These are phyloP conservation scores for Xylaria palmicola DNA, from an alignment of 495 filamentous ascomycete species.

Conservation along the genomic window DNA sequence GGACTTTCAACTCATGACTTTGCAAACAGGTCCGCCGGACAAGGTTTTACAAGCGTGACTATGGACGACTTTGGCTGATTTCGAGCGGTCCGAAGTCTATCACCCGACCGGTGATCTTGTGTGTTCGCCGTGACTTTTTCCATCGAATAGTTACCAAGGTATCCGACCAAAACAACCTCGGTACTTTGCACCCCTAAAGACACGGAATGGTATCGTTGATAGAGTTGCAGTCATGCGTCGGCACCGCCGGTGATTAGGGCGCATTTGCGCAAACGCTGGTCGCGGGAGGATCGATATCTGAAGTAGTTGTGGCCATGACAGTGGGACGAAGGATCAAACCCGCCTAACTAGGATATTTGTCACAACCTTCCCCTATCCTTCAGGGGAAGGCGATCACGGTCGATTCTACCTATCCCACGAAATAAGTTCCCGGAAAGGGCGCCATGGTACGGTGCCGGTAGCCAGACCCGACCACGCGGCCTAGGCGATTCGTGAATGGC, in stretches of 20 bases:
- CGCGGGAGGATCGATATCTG: neutral
- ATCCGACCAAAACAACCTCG: neutral
- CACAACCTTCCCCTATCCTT: neutral
- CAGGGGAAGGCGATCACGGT: neutral
- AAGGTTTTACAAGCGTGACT: neutral
- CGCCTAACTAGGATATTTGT: neutral
- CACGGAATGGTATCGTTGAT: neutral
- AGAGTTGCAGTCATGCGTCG: neutral
- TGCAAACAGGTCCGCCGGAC: neutral
- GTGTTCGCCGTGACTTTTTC: neutral
- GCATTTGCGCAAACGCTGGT: neutral
- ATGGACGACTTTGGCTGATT: neutral
- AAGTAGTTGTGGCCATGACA: neutral
- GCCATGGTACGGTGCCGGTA: neutral
- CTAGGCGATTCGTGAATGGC: neutral
- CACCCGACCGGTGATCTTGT: neutral
- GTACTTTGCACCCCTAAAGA: neutral
- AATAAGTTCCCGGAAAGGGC: neutral
- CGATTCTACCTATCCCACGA: neutral
- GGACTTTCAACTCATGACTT: neutral
- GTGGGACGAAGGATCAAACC: constrained; percentile 9
- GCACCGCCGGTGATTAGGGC: neutral
- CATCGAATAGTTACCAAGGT: neutral
- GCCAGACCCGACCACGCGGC: neutral
- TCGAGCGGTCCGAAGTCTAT: constrained; percentile 6